Conservation (phyloP, 2,329 filamentous ascomycete species). For the Colletotrichum echinochloae region DNA sequence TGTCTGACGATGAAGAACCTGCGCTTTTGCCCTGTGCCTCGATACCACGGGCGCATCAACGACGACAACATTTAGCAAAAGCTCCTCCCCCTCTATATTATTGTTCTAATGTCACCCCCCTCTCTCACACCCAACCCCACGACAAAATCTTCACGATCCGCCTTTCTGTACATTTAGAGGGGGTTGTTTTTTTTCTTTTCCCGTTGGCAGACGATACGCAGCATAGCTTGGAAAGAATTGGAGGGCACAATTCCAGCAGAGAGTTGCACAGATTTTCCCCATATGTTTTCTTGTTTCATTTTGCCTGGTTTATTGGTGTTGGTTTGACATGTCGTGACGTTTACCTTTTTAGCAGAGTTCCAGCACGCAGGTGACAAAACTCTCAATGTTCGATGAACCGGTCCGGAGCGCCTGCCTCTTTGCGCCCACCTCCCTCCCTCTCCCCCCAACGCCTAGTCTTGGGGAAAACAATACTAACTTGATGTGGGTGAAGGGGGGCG, state of each 20-base stretch:
- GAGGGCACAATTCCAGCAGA: constrained; percentile 42
- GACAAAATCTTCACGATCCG: constrained; percentile 31
- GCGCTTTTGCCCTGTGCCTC: constrained; percentile 15
- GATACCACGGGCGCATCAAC: constrained; percentile 34
- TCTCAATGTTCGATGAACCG: background rate
- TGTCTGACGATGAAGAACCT: constrained; percentile 31
- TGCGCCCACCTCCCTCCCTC: background rate
- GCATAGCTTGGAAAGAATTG: constrained; percentile 42
- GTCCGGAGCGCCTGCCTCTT: background rate
- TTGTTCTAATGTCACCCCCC: constrained; percentile 41
- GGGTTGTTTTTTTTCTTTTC: constrained; percentile 33
- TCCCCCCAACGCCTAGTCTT: too few relatives aligned
- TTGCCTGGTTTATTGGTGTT: background rate
- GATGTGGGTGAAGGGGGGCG: background rate
- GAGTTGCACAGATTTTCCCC: constrained; percentile 21
- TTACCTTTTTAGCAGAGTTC: background rate
- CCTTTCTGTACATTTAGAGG: constrained; percentile 41
- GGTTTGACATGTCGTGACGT: background rate
- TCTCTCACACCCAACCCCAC: background rate
- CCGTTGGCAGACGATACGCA: constrained; percentile 35
- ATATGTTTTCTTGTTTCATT: background rate
- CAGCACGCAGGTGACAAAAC: constrained; percentile 16
- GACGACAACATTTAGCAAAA: constrained; percentile 32
- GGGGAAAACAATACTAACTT: background rate
- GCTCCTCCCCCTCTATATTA: constrained; percentile 36